Percentiles rank a stretch among this genome's conserved stretches.
Evolutionary conservation across 2,329 filamentous ascomycete genomes (phyloP).

Genomic region (Cryphonectria parasitica): DNA sequence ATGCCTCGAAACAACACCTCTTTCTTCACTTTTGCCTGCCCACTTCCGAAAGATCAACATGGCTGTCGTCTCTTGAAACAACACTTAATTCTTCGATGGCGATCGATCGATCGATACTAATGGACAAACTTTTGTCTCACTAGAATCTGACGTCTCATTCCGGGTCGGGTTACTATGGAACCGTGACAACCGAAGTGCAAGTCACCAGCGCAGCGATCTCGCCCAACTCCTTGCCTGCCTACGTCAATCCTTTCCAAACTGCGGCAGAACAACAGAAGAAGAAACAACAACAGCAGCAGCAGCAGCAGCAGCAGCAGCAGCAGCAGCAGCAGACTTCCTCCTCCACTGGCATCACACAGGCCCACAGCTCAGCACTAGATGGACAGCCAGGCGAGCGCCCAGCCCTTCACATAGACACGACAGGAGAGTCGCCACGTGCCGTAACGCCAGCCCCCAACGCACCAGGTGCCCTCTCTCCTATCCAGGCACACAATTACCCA

Average conservation of each 20-base stretch:
- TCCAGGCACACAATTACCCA: slow-evolving; percentile 27
- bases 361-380: slow-evolving; percentile 30
- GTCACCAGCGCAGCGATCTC: slow-evolving; percentile 39
- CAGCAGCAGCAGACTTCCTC: background rate
- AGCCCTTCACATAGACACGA: slow-evolving; percentile 11
- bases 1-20: background rate
- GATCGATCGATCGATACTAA: slow-evolving; percentile 10
- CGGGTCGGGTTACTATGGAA: slow-evolving; percentile 48
- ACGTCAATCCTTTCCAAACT: slow-evolving; percentile 25
- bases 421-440: slow-evolving; percentile 30
- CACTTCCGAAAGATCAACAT: background rate
- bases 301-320: no score
- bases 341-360: slow-evolving; percentile 27
- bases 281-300: slow-evolving; percentile 5
- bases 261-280: slow-evolving; percentile 33
- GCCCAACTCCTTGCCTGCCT: slow-evolving; percentile 26
- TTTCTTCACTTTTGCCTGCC: background rate
- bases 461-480: slow-evolving; percentile 14
- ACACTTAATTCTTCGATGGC: background rate
- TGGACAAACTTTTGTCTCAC: slow-evolving; percentile 17
- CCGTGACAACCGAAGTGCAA: slow-evolving; percentile 57
- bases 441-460: slow-evolving; percentile 19
- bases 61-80: background rate
- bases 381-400: background rate
- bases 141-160: slow-evolving; percentile 24